phyloP scores from a whole-genome alignment of 2,329 filamentous ascomycete genomes.

The Botrytis tulipae region DNA sequence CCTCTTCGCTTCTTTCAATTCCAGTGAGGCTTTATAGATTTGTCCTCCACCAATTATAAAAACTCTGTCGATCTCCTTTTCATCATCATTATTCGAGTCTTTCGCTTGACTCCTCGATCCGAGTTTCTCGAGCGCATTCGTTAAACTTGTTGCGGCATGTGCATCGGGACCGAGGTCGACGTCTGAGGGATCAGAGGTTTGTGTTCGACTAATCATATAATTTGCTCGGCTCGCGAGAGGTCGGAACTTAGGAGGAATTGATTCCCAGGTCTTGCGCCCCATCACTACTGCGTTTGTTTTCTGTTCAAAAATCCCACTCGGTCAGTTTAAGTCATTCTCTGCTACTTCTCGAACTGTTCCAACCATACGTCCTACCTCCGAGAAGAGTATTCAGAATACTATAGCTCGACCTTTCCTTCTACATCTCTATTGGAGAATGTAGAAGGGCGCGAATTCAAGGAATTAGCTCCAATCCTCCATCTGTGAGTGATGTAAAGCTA shows the following conservation, averaged over 20 bases:
- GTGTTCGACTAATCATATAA: slow-evolving; percentile 66
- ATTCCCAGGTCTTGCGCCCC: slow-evolving; percentile 97
- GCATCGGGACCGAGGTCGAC: background rate
- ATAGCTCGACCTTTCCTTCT: background rate
- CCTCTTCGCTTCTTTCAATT: slow-evolving; percentile 53
- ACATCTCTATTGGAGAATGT: background rate
- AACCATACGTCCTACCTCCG: background rate
- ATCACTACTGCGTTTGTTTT: slow-evolving; percentile 78
- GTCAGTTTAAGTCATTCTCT: background rate
- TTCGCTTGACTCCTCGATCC: slow-evolving; percentile 1
- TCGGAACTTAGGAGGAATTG: slow-evolving; percentile 74
- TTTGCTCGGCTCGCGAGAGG: slow-evolving; percentile 80
- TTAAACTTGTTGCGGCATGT: slow-evolving; percentile 1
- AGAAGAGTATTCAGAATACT: background rate
- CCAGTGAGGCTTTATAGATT: slow-evolving; percentile 74
- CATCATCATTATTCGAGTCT: background rate
- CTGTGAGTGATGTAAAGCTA: background rate
- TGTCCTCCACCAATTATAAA: slow-evolving; percentile 91
- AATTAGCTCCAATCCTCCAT: background rate
- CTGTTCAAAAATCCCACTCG: slow-evolving; percentile 17
- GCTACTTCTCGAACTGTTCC: background rate
- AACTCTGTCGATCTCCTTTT: slow-evolving; percentile 6
- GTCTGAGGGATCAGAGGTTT: background rate
- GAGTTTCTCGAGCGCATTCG: background rate
- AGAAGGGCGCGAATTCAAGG: too few species aligned